Evolutionary conservation across 352 stramenopile species (phyloP), one percentile per base, ranked within the genome.

Genomic region (Phytophthora pinifolia): DNA sequence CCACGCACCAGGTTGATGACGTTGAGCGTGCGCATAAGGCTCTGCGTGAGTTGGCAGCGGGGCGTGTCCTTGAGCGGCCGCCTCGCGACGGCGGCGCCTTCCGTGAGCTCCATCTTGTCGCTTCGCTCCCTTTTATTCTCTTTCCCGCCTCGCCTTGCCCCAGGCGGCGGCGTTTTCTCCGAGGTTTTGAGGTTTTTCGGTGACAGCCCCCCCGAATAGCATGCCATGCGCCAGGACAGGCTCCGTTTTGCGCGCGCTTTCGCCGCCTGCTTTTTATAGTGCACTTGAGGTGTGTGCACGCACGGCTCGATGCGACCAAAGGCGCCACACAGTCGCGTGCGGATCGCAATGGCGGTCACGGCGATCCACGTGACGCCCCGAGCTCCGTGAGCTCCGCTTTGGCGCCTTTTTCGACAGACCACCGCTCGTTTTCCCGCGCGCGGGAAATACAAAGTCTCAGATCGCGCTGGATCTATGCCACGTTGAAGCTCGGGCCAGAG

Each of bases 11-110:
- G 46, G 73, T 99, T 99, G 71, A 99, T 99, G 42, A 83, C 60
- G 67, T 98, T 98, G 72, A 99, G 98, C 13, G 97, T 99, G 62
- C 96, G 79, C 72, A 99, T 96, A 35, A 99, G 83, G 17, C 84
- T 70, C 7, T 94, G 61, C 29, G 89, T 97, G 53, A 99, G 85
- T 78, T 98, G 73, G 36, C 74, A 35, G 42, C 82, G 54, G 25
- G 79, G 81, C 46, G 65, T 67, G 36, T 77, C 55, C 17, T 65
- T 64, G 27, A 70, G 57, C 35, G 50, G 20, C 30, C 77, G 77
- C 56, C 42, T 58, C 52, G 58, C 25, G 37, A 30, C 39, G 43
- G 34, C 46, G 14, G 35, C 37, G 36, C 34, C 54, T 31, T 59
- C 48, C 37, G 37, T 67, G 37, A 46, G 64, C 46, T 70, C 54